Evolutionary conservation across 441 rosid species (phyloP).

Genomic region (Populus hybrid): DNA sequence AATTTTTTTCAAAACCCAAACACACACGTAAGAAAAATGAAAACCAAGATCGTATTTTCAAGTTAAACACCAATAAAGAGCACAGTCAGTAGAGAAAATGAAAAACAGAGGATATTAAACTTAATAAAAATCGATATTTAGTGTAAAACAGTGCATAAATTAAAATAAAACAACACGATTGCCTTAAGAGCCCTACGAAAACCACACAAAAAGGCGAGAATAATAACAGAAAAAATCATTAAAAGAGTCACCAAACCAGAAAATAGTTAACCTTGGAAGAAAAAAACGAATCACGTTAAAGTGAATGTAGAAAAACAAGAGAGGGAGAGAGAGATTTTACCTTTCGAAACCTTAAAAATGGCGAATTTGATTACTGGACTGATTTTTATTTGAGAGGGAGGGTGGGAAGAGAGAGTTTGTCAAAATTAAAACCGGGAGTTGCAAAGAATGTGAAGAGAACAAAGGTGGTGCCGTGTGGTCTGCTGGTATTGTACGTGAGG

Average conservation of each 20-base stretch:
- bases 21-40: background rate
- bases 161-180: too few relatives aligned
- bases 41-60: background rate
- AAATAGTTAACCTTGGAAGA: too few relatives aligned
- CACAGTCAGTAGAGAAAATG: background rate
- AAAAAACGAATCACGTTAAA: too few relatives aligned
- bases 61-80: background rate
- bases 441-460: background rate
- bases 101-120: background rate
- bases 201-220: too few relatives aligned
- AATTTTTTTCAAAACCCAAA: background rate
- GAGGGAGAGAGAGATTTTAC: background rate
- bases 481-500: background rate
- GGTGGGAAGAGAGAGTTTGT: background rate
- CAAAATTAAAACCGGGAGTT: too few relatives aligned
- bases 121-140: too few relatives aligned
- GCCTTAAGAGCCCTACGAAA: too few relatives aligned
- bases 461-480: background rate
- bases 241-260: too few relatives aligned
- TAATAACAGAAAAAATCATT: too few relatives aligned
- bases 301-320: background rate
- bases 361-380: background rate
- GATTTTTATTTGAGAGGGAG: background rate
- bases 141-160: background rate
- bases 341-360: background rate